Evolutionary conservation across 106 monocot genomes (phyloP).

Genomic region (Dioscorea alata): DNA sequence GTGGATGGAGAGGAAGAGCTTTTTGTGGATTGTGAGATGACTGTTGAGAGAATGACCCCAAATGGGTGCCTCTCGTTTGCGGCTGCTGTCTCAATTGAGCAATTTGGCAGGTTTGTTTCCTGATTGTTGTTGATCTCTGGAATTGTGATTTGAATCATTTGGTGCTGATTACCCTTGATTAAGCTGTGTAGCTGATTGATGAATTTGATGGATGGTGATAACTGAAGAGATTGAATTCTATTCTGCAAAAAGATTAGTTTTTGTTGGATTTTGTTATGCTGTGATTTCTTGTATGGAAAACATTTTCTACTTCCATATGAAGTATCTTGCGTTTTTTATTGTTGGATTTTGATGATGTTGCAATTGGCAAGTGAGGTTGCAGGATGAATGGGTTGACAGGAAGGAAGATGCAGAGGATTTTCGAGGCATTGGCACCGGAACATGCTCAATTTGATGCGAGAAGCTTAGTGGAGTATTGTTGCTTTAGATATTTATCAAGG

Average conservation of each 20-base stretch:
- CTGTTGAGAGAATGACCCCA: constrained; percentile 48
- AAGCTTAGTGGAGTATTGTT: constrained; percentile 87
- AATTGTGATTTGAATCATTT: no score
- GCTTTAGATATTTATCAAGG: constrained; percentile 85
- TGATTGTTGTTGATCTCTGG: background rate
- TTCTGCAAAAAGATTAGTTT: no score
- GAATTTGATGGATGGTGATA: no score
- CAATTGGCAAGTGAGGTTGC: background rate
- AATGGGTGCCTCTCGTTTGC: constrained; percentile 60
- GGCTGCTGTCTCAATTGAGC: constrained; percentile 73
- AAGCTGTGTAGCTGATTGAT: no score
- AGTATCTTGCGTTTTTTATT: background rate
- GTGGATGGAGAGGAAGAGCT: constrained; percentile 37
- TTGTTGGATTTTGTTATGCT: no score
- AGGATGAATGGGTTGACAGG: constrained; percentile 95
- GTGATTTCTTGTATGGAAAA: no score
- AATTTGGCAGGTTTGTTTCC: constrained; percentile 73
- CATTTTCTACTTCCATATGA: no score
- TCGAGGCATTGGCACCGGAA: constrained; percentile 58
- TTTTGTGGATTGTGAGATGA: constrained; percentile 46
- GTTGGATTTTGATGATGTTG: background rate
- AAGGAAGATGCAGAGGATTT: constrained; percentile 79
- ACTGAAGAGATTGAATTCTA: no score
- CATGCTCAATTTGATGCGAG: constrained; percentile 53
- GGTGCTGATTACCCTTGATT: no score